Evolutionary conservation across 1,139 yeast genomes (phyloP).

Genomic region (Geotrichum citri-aurantii): DNA sequence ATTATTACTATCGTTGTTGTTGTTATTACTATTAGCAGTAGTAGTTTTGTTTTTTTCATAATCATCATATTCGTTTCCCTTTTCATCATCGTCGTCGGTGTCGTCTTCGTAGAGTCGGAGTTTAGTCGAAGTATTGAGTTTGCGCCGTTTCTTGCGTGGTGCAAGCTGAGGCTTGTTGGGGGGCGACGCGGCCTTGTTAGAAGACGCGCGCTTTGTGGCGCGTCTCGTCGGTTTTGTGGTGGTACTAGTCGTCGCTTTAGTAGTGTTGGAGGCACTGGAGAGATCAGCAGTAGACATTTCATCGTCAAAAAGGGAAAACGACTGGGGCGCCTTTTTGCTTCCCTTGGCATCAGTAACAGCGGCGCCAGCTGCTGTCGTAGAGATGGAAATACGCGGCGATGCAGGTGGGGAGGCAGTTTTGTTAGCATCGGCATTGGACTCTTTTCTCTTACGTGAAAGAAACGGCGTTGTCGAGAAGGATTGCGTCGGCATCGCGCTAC

Average conservation of each 20-base stretch:
- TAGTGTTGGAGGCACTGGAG: neutral
- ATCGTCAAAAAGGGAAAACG: slow-evolving; percentile 14
- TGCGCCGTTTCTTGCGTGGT: slow-evolving; percentile 18
- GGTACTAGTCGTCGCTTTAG: neutral
- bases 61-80: slow-evolving; percentile 23
- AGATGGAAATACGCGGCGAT: neutral
- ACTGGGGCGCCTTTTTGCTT: neutral
- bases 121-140: slow-evolving; percentile 28
- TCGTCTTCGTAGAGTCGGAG: slow-evolving; percentile 16
- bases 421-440: neutral
- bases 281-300: slow-evolving; percentile 5
- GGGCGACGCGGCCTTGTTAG: neutral
- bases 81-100: slow-evolving; percentile 3
- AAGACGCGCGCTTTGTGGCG: neutral
- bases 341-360: neutral
- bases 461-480: slow-evolving; percentile 18
- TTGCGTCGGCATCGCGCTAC: neutral
- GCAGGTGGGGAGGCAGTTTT: neutral
- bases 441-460: neutral
- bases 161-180: neutral
- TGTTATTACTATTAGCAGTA: neutral
- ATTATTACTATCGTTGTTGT: neutral
- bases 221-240: neutral
- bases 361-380: no score
- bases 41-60: slow-evolving; percentile 21